phyloP scores from a whole-genome alignment of 2,329 filamentous ascomycete genomes.

The Raffaelea albimanens region DNA sequence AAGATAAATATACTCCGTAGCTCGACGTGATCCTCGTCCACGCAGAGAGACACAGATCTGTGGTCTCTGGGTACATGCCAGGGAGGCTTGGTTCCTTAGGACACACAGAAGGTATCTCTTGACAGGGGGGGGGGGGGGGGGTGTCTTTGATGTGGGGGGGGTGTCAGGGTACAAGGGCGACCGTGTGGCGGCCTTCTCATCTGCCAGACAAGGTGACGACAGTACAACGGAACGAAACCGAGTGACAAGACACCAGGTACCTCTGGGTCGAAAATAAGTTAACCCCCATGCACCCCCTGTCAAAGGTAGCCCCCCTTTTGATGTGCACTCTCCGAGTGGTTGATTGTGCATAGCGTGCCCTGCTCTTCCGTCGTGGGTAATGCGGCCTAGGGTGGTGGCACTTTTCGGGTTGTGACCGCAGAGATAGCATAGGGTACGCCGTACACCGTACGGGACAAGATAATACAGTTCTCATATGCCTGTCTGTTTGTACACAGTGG shows the following conservation, averaged over 20 bases:
- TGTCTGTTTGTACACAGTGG: too few species aligned
- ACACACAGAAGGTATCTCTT: background rate
- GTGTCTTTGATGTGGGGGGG: background rate
- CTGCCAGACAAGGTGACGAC: background rate
- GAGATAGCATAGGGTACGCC: too few species aligned
- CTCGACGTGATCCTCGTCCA: background rate
- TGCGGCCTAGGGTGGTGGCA: too few species aligned
- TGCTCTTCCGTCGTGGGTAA: too few species aligned
- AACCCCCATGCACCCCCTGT: background rate
- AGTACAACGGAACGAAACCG: slow-evolving; percentile 7
- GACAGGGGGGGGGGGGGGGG: slow-evolving; percentile 3
- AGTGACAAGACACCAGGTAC: slow-evolving; percentile 8
- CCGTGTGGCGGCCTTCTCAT: slow-evolving; percentile 1
- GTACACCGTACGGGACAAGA: too few species aligned
- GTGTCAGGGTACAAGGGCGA: slow-evolving; percentile 1
- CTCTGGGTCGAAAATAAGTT: background rate
- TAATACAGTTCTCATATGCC: too few species aligned
- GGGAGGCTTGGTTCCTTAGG: slow-evolving; percentile 9
- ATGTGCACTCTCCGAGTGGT: too few species aligned
- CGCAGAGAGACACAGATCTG: too few species aligned
- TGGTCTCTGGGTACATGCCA: too few species aligned
- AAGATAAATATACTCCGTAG: background rate
- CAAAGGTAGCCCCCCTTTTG: too few species aligned
- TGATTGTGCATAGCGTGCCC: too few species aligned
- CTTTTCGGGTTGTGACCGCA: too few species aligned